Evolutionary conservation across 2,329 filamentous ascomycete species (phyloP), one percentile per base, ranked within the genome.

Genomic region (Lachnum nothofagi): DNA sequence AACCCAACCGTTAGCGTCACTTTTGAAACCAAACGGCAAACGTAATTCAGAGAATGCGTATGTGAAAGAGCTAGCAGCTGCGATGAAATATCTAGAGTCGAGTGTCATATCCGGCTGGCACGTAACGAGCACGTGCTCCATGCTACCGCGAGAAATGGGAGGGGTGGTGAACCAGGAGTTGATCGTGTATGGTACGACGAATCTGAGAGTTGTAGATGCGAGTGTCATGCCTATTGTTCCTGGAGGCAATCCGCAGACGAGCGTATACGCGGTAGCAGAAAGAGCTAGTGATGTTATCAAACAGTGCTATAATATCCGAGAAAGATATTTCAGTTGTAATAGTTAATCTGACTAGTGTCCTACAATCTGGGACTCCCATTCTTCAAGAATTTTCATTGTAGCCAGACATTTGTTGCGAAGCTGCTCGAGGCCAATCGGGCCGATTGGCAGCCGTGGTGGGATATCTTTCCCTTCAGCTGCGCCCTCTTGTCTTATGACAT

Each of bases 401-500:
- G 25, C 25, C 25, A 29, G 12, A 29, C 25, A 29, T 29, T 29
- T 29, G 25, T 29, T 12, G 12, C 25, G 25, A 29, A 29, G 25
- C 25, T 29, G 25, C 25, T 29, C 7, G 12, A 7, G 12, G 7
- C 25, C 25, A 29, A 29, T 12, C 12, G 25, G 25, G 25, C 68
- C 69, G 3, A 72, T 48, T 5, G 66, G 60, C 45, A 72, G 29
- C 39, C 68, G 57, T 44, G 65, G 43, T 2, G 61, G 56, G n/a
- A 55, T 4, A 58, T 60, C 55, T 61, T 66, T 49, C 54, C 66
- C 56, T 58, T 63, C n/a, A 62, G 58, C 25, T 49, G 41, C 4
- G 64, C 69, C 47, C 62, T 62, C 14, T 59, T 22, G 61, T 0
- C 63, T 63, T 0, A 68, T 65, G 35, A 65, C 61, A 47, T 73